Evolutionary conservation across 2,329 filamentous ascomycete genomes (phyloP).

Genomic region (Penicillium olsonii): DNA sequence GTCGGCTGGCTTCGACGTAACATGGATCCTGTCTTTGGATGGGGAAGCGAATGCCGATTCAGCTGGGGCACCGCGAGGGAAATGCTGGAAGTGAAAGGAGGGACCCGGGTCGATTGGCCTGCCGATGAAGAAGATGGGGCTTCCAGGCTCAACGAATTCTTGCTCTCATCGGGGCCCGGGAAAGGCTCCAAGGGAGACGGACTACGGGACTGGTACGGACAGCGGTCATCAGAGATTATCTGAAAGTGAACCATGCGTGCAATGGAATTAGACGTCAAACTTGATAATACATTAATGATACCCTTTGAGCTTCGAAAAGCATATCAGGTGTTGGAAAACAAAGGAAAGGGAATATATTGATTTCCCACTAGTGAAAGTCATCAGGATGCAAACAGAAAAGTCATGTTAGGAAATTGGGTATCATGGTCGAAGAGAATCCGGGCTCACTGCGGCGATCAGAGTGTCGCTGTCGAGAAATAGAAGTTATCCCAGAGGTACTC

Average conservation of each 20-base stretch:
- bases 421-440: conserved; percentile 17
- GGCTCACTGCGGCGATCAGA: conserved; percentile 25
- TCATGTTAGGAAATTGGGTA: conserved; percentile 20
- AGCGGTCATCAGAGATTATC: conserved; percentile 69
- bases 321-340: conserved; percentile 15
- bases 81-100: conserved; percentile 76
- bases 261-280: conserved; percentile 19
- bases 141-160: conserved; percentile 75
- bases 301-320: conserved; percentile 15
- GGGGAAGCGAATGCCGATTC: conserved; percentile 89
- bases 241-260: conserved; percentile 41
- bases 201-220: conserved; percentile 78
- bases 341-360: conserved; percentile 12
- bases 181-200: conserved; percentile 65
- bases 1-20: conserved; percentile 78
- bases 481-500: conserved; percentile 98
- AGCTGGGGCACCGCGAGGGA: conserved; percentile 97
- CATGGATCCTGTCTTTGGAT: conserved; percentile 93
- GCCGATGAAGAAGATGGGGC: conserved; percentile 66
- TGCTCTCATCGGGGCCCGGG: conserved; percentile 47
- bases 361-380: conserved; percentile 5
- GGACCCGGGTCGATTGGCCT: conserved; percentile 81
- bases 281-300: conserved; percentile 30
- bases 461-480: conserved; percentile 74
- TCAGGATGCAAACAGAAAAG: conserved; percentile 8